Conservation (phyloP, 1,139 yeast genomes). For the Starmera stellimalicola region DNA sequence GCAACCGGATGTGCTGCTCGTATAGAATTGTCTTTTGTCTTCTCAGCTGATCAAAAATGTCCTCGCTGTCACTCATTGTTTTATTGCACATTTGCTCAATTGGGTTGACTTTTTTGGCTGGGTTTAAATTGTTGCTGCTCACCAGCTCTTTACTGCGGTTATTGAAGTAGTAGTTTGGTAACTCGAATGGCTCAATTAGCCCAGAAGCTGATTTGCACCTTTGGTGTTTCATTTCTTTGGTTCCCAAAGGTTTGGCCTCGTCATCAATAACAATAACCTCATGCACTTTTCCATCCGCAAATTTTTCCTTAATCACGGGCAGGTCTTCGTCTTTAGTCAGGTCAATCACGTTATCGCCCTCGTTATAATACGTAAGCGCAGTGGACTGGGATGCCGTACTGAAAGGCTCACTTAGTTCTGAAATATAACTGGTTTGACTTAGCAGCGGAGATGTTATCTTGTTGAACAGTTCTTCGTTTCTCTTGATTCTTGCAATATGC, state of each 20-base stretch:
- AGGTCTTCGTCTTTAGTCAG: constrained; percentile 22
- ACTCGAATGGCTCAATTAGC: neutral
- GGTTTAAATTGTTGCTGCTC: too few relatives aligned
- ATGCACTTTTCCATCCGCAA: constrained; percentile 32
- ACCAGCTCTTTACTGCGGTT: too few relatives aligned
- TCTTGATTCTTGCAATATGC: constrained; percentile 1
- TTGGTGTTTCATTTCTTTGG: constrained; percentile 1
- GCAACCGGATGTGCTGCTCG: constrained; percentile 6
- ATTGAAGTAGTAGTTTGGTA: too few relatives aligned
- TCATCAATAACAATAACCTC: constrained; percentile 32
- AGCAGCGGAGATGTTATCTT: constrained; percentile 6
- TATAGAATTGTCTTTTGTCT: constrained; percentile 17
- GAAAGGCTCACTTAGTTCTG: constrained; percentile 16
- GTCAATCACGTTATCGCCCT: constrained; percentile 22
- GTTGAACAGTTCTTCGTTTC: neutral
- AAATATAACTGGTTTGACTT: constrained; percentile 16
- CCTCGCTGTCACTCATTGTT: constrained; percentile 12
- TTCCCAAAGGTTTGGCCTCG: too few relatives aligned
- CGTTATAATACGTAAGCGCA: constrained; percentile 21
- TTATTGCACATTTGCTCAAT: constrained; percentile 18
- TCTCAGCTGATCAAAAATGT: constrained; percentile 13
- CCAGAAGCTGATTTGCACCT: constrained; percentile 7
- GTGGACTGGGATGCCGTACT: constrained; percentile 6
- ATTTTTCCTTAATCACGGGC: constrained; percentile 30
- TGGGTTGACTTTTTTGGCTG: constrained; percentile 3